Evolutionary conservation across 805 yeast genomes (phyloP), one percentile per base, ranked within the genome.

Genomic region (Barnettozyma sucrosica): DNA sequence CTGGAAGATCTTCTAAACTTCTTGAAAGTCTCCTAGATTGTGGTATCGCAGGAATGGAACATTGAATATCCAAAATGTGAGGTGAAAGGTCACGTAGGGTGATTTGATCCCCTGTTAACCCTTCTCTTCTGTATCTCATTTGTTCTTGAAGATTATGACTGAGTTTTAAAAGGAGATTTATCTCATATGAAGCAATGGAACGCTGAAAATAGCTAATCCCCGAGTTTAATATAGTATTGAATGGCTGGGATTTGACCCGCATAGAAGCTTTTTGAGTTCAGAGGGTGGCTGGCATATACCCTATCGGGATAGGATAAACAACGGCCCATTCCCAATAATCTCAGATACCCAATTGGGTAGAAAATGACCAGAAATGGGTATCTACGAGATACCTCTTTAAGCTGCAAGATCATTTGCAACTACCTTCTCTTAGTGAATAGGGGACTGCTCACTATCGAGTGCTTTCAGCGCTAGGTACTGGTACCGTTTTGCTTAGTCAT

Each of bases 41-140:
- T n/a, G 44, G 44, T 11, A 45, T 38, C 10, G 32, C 42, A n/a
- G 51, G 51, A 4, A 49, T 38, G 10, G 45, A 14, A 7, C 43
- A 36, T n/a, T 18, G 19, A 16, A 49, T 30, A 14, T 49, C 47
- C 26, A 49, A 23, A 3, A 43, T 24, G 19, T 40, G 37, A 5
- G 43, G 38, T 4, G 49, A 32, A 6, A 42, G 13, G 19, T 49
- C 51, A 10, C 28, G 14, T 21, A 40, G 4, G 20, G 46, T 36
- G 44, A 49, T 49, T 4, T 45, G 43, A 20, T 49, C 51, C 16
- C 43, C 47, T 14, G 14, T 32, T 43, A 49, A 41, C 7, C n/a
- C 23, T 20, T 41, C 39, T 30, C 46, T 49, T 7, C 44, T 19
- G 43, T 49, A 49, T 34, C 49, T 43, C 51, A 49, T 49, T 7